These are phyloP conservation scores for Lagerstroemia speciosa DNA, from an alignment of 345 rosid species.

Conservation along the genomic window DNA sequence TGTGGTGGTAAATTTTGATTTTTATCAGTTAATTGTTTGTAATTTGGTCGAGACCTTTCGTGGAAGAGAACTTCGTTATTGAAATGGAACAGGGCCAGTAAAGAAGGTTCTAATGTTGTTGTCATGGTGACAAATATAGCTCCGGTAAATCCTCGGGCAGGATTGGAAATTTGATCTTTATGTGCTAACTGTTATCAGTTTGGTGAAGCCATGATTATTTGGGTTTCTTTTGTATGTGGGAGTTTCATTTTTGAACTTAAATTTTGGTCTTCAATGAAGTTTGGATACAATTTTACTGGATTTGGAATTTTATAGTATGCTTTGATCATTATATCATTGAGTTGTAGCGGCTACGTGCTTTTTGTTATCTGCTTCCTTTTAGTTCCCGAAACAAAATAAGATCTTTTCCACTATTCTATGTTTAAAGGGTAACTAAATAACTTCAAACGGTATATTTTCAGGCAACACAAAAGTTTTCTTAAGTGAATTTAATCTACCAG, in stretches of 20 bases:
- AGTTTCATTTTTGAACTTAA: background rate
- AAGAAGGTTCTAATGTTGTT: background rate
- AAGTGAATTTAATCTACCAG: background rate
- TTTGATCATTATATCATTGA: background rate
- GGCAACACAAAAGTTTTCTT: background rate
- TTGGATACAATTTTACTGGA: background rate
- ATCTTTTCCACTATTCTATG: background rate
- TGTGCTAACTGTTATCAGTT: background rate
- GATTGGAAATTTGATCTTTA: background rate
- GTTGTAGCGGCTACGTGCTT: background rate
- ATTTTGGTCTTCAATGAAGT: background rate
- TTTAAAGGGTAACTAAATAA: background rate
- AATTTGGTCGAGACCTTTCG: background rate
- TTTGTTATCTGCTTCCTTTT: background rate
- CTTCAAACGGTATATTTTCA: background rate
- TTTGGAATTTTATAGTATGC: background rate
- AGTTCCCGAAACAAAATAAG: background rate
- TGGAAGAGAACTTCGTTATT: background rate
- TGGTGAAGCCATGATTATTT: background rate
- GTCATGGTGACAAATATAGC: background rate
- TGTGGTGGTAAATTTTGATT: background rate
- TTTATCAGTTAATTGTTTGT: background rate
- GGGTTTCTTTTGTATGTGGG: background rate
- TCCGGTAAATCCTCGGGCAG: background rate
- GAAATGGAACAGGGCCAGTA: background rate